These are phyloP conservation scores for Ogataea degrootiae DNA, from an alignment of 805 yeast species.

Conservation along the genomic window DNA sequence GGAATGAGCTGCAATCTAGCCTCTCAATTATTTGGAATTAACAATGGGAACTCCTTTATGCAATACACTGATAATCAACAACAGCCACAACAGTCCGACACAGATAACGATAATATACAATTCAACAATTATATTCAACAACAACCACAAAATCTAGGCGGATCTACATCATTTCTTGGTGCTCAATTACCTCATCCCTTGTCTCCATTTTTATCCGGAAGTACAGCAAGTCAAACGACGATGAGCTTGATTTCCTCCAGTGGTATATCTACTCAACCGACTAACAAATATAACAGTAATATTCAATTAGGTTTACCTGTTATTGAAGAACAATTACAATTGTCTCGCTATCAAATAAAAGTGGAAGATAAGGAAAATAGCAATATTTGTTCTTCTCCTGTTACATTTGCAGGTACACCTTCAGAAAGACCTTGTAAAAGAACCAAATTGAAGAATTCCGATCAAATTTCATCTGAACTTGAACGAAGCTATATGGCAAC, in stretches of 20 bases:
- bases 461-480: neutral
- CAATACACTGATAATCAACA: too few species aligned
- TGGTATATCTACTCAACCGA: too few species aligned
- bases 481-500: neutral
- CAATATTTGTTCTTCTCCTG: neutral
- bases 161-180: too few species aligned
- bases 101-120: too few species aligned
- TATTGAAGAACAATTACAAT: neutral
- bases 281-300: too few species aligned
- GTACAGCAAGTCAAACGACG: neutral
- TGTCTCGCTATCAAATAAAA: neutral
- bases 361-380: neutral
- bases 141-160: too few species aligned
- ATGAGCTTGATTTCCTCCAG: neutral
- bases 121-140: too few species aligned
- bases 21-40: too few species aligned
- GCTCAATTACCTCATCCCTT: neutral
- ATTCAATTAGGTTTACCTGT: neutral
- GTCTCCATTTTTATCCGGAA: neutral
- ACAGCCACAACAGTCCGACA: too few species aligned
- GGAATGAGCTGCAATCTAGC: too few species aligned
- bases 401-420: neutral
- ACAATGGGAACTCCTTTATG: too few species aligned
- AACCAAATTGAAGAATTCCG: neutral
- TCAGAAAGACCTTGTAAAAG: neutral